Evolutionary conservation across 1,284 basidiomycete species (phyloP).

Genomic region (Sutorius eximius): DNA sequence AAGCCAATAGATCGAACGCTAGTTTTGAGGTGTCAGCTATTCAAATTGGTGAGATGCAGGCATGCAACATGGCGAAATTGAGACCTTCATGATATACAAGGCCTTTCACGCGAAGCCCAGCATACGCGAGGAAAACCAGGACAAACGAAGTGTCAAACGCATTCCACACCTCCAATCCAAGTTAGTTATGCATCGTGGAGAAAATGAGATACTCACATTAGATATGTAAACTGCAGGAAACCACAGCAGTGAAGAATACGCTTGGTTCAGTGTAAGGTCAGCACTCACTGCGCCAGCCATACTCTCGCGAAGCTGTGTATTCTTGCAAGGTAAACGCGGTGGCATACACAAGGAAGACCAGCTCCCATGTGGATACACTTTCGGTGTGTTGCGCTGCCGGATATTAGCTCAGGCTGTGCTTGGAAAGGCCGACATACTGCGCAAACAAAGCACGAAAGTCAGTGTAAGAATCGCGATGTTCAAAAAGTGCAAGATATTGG

Average conservation of each 20-base stretch:
- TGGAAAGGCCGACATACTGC: conserved; percentile 46
- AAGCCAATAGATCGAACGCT: conserved; percentile 82
- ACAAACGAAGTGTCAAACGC: conserved; percentile 82
- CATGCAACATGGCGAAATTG: conserved; percentile 4
- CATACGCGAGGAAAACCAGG: conserved; percentile 69
- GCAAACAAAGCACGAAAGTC: conserved; percentile 73
- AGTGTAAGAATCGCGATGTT: conserved; percentile 70
- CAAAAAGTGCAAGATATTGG: conserved; percentile 75
- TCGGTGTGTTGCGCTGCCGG: conserved; percentile 55
- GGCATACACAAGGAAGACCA: conserved; percentile 72
- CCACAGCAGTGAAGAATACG: conserved; percentile 5
- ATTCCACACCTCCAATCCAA: conserved; percentile 71
- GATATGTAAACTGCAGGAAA: conserved; percentile 73
- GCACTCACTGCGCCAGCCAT: conserved; percentile 80
- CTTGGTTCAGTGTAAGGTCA: background rate
- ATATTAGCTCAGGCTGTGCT: conserved; percentile 2
- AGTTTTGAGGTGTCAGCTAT: conserved; percentile 60
- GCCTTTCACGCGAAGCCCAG: conserved; percentile 66
- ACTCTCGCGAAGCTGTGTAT: conserved; percentile 76
- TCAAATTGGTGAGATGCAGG: conserved; percentile 11
- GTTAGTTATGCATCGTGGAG: conserved; percentile 2
- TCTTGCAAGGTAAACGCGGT: conserved; percentile 79
- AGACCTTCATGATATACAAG: conserved; percentile 56
- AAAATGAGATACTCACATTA: conserved; percentile 50
- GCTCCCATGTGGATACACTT: conserved; percentile 60